Conservation (phyloP, 768 basidiomycete genomes). For the Trametes villosa region DNA sequence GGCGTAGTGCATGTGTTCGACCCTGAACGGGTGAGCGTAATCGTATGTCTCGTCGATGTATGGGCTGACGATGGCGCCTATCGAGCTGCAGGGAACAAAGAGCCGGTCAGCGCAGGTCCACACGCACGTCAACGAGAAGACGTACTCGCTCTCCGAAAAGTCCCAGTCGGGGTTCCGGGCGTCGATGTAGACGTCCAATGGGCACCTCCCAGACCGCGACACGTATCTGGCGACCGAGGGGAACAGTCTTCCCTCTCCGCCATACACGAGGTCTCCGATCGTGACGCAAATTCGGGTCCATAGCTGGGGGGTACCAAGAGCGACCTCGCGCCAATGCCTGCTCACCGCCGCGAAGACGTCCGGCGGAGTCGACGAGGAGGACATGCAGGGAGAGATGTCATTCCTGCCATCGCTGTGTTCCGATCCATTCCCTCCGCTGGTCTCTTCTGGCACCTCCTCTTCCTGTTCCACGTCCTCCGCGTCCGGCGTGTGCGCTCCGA, state of each 20-base stretch:
- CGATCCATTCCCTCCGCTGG: background rate
- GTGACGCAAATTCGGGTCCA: conserved; percentile 62
- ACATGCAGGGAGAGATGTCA: conserved; percentile 17
- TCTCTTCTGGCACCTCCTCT: conserved; percentile 24
- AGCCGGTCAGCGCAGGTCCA: background rate
- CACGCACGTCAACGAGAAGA: background rate
- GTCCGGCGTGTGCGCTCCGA: conserved; percentile 45
- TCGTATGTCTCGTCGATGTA: conserved; percentile 18
- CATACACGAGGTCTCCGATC: conserved; percentile 22
- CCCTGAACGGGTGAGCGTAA: conserved; percentile 25
- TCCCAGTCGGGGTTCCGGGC: conserved; percentile 64
- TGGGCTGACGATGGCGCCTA: conserved; percentile 17
- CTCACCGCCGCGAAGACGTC: conserved; percentile 52
- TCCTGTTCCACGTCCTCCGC: conserved; percentile 20
- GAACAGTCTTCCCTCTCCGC: background rate
- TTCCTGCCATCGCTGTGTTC: background rate
- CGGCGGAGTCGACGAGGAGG: conserved; percentile 42
- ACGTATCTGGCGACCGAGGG: conserved; percentile 37
- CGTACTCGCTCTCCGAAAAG: conserved; percentile 54
- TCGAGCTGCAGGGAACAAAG: background rate
- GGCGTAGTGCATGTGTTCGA: conserved; percentile 43
- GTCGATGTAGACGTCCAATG: conserved; percentile 61
- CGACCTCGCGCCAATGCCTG: conserved; percentile 57
- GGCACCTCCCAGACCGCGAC: conserved; percentile 50
- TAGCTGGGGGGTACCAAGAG: conserved; percentile 50